Evolutionary conservation across 2,329 filamentous ascomycete species (phyloP), one percentile per base, ranked within the genome.

Genomic region (Botrytis galanthina): DNA sequence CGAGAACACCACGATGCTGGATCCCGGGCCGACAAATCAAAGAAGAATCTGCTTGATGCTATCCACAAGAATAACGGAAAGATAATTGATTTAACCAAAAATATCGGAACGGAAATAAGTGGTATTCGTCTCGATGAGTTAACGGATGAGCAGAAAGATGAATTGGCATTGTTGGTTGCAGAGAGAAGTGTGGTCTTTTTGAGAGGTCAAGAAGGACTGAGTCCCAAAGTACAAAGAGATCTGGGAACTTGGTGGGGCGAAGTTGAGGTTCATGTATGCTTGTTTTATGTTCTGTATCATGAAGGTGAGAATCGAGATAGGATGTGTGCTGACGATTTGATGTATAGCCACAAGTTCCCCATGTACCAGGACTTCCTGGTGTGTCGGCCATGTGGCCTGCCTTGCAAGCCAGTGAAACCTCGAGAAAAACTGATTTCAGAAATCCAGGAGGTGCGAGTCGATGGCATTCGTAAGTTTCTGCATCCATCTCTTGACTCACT

Each of bases 381-480:
- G 88, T 90, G 1, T 88, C 86, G 0, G 89, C 93, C 8, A 90
- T 93, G 66, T 93, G 91, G 91, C 91, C 91, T 0, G 90, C 87
- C 48, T 85, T 93, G 0, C 84, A 86, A 79, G 90, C 89, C 0
- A 90, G 87, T 0, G 91, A 93, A 79, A 67, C 26, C 2, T 67
- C 64, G 3, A 80, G 83, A 1, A 80, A 84, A 3, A 87, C 90
- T 6, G 87, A 84, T 78, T 93, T 93, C 83, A 87, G 91, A 73
- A 85, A 88, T 35, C 91, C 91, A 0, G 91, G 90, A 42, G 91
- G 91, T 4, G 89, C 91, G 1, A 90, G 89, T 0, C 82, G 87
- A 66, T 93, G 91, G 91, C 91, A 93, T 80, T 88, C 87, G 12
- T 79, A 76, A n/a, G 70, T 32, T 60, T 8, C 12, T 42, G 7